phyloP scores from a whole-genome alignment of 495 filamentous ascomycete species.

The Penicillium silybi region DNA sequence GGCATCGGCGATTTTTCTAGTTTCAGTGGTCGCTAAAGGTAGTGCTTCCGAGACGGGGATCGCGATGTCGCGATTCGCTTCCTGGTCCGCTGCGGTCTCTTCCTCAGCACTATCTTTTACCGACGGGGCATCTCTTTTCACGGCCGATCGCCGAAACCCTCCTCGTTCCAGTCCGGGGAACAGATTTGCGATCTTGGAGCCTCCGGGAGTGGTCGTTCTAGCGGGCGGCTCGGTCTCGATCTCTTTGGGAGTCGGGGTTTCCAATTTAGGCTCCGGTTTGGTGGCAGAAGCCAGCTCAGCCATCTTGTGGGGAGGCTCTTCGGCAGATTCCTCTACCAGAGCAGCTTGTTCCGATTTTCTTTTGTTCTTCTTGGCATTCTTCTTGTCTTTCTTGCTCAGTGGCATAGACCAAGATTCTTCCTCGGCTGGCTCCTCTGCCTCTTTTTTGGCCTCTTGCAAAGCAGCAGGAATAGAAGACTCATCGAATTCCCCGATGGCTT shows the following conservation, averaged over 20 bases:
- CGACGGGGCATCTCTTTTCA: conserved; percentile 22
- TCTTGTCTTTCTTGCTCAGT: conserved; percentile 27
- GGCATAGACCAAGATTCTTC: conserved; percentile 11
- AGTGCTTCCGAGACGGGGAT: conserved; percentile 48
- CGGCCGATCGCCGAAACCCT: conserved; percentile 27
- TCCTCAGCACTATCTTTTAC: conserved; percentile 48
- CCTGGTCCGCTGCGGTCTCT: conserved; percentile 39
- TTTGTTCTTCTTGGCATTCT: conserved; percentile 31
- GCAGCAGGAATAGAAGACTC: conserved; percentile 28
- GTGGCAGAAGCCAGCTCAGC: conserved; percentile 10
- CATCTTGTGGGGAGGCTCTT: conserved; percentile 10
- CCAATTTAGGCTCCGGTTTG: conserved; percentile 4
- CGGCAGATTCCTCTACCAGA: background rate
- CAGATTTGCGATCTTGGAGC: conserved; percentile 34
- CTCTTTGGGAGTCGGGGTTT: conserved; percentile 7
- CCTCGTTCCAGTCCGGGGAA: conserved; percentile 39
- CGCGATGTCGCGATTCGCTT: conserved; percentile 47
- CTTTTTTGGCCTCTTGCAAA: conserved; percentile 13
- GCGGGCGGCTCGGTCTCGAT: conserved; percentile 18
- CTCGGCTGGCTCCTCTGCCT: conserved; percentile 9
- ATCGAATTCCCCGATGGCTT: conserved; percentile 34
- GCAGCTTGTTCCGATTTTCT: conserved; percentile 19
- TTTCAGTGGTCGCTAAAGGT: conserved; percentile 26
- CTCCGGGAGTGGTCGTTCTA: conserved; percentile 21
- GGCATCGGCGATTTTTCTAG: conserved; percentile 12